A percentile compares a stretch with the other conserved stretches of the same genome.
phyloP scores from a whole-genome alignment of 148 eudicot genomes.

The Mesembryanthemum crystallinum region DNA sequence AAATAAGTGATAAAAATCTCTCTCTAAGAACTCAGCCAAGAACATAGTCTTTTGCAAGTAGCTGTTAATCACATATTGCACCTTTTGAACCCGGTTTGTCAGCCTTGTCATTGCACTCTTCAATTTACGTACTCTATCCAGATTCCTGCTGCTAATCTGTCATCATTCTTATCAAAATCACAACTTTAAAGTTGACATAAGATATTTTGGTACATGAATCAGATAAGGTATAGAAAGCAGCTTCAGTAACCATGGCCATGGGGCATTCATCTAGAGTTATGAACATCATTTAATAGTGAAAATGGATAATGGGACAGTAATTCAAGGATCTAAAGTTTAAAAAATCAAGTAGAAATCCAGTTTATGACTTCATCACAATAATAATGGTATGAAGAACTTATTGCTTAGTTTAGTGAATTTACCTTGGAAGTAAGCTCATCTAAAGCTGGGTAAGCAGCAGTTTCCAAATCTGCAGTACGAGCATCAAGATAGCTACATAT shows the following conservation, averaged over 20 bases:
- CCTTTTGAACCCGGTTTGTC: constrained; percentile 85
- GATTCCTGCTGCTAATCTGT: constrained; percentile 89
- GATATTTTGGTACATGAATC: background rate
- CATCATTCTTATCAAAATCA: constrained; percentile 9
- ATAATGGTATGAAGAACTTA: background rate
- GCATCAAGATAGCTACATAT: constrained; percentile 85
- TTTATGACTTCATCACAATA: background rate
- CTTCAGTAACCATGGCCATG: background rate
- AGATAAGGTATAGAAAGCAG: background rate
- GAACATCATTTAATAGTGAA: background rate
- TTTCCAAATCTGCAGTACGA: constrained; percentile 71
- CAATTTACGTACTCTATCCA: constrained; percentile 83
- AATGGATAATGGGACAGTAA: background rate
- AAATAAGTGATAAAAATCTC: background rate
- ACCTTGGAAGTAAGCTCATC: constrained; percentile 93
- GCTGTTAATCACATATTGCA: no score
- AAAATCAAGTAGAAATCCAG: background rate
- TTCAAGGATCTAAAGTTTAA: background rate
- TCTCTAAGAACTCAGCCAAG: background rate
- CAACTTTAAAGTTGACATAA: background rate
- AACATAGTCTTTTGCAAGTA: background rate
- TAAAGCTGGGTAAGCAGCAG: constrained; percentile 86
- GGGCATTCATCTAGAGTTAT: background rate
- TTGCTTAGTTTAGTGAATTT: background rate
- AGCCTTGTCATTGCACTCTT: constrained; percentile 91